Base-by-base conservation (phyloP, 352 stramenopile genomes). In the Phytophthora uliginosa region DNA sequence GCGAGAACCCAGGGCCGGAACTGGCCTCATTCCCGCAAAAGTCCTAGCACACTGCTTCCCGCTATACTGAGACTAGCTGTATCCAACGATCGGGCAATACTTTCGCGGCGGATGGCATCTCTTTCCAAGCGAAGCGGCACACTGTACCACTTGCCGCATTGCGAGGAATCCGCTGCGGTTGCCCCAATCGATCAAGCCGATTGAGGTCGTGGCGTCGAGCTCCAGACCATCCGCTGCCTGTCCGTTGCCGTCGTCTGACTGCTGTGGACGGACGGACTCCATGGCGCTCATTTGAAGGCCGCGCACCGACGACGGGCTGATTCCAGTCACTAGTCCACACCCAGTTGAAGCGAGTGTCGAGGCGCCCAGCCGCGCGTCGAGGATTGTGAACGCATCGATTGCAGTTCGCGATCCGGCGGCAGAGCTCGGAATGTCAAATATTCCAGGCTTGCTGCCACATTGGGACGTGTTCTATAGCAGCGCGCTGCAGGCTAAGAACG, bases 1-100 rank as follows among this genome's bases (percentile, higher is more conserved):
- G 20, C 47, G 20, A 53, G 36, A 71, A 68, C 64, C 40, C n/a
- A 64, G 22, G 48, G 17, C 36, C 7, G n/a, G 55, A 75, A 76
- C 69, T 76, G 69, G 69, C 69, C 69, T 71, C 53, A 20, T 60
- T 51, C 3, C 0, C 18, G 1, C 50, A 53, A 34, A 73, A 72
- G n/a, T 51, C 2, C 58, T 61, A 1, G 65, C 48, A 22, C 28
- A n/a, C 33, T 17, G 9, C 18, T 38, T 9, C 8, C 0, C 2
- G 0, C 0, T 13, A 67, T 60, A 61, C 31, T 66, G 3, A 50
- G 38, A 51, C 5, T 0, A 5, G 20, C 50, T 51, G 20, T 17
- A 56, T 20, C 9, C 8, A 66, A 33, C 57, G 6, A 26, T 13
- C 0, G 28, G 2, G 40, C 4, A 66, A 55, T 7, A 68, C 15